Evolutionary conservation across 2,329 filamentous ascomycete genomes (phyloP).

Genomic region (Alternaria brassicae): DNA sequence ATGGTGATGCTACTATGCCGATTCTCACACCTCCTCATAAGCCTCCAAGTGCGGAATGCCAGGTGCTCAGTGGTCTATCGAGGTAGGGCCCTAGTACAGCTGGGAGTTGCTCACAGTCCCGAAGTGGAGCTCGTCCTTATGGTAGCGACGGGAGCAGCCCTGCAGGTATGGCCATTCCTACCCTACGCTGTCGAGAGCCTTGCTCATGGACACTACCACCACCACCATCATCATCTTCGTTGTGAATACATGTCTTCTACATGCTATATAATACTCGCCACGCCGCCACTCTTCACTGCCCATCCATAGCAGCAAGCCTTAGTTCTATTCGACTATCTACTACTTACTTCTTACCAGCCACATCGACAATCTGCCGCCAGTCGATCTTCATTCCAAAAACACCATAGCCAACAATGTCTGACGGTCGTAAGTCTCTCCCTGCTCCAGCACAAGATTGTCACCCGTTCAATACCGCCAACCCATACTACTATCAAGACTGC

Average conservation of each 20-base stretch:
- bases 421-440: slow-evolving; percentile 60
- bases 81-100: slow-evolving; percentile 39
- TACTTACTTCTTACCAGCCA: slow-evolving; percentile 8
- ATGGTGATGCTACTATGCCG: slow-evolving; percentile 34
- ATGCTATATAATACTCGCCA: slow-evolving; percentile 48
- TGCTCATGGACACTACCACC: slow-evolving; percentile 28
- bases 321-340: slow-evolving; percentile 19
- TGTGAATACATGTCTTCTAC: slow-evolving; percentile 37
- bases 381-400: slow-evolving; percentile 15
- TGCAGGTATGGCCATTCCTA: slow-evolving; percentile 31
- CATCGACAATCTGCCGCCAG: slow-evolving; percentile 21
- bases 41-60: slow-evolving; percentile 33
- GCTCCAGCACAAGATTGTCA: background rate
- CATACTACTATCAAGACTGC: background rate
- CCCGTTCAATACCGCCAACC: background rate
- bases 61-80: slow-evolving; percentile 45
- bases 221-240: slow-evolving; percentile 21
- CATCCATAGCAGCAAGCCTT: slow-evolving; percentile 29
- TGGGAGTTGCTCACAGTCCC: slow-evolving; percentile 46
- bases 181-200: slow-evolving; percentile 32
- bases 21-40: slow-evolving; percentile 37
- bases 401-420: slow-evolving; percentile 56
- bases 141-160: slow-evolving; percentile 48
- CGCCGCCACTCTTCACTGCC: slow-evolving; percentile 33
- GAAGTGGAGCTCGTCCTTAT: slow-evolving; percentile 48